phyloP scores from a whole-genome alignment of 2,329 filamentous ascomycete genomes.

The Aspergillus spinulosporus region DNA sequence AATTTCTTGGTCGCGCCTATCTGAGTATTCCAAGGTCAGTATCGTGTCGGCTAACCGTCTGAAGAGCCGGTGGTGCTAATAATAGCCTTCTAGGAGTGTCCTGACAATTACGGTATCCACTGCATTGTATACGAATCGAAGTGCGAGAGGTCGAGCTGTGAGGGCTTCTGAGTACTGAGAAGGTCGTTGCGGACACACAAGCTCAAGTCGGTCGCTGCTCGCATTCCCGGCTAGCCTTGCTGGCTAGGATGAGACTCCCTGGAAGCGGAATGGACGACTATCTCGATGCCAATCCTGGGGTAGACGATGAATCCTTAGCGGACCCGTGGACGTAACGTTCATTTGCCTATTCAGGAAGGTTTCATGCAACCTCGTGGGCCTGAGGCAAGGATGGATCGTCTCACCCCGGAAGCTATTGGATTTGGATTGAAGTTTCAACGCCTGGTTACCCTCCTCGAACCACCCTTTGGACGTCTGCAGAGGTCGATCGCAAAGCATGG shows the following conservation, averaged over 20 bases:
- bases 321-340: not conserved
- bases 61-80: not conserved
- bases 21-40: not conserved
- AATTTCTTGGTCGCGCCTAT: not conserved
- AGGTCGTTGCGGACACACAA: not conserved
- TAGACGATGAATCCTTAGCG: not conserved
- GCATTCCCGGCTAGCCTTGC: not conserved
- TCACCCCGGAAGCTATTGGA: not conserved
- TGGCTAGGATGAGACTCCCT: not conserved
- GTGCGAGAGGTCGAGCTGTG: too few species aligned
- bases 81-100: not conserved
- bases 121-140: not conserved
- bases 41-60: not conserved
- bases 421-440: not conserved
- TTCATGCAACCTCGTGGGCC: not conserved
- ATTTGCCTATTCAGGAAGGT: not conserved
- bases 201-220: not conserved
- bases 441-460: not conserved
- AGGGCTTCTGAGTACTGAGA: too few species aligned
- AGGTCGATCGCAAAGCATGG: not conserved
- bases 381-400: not conserved
- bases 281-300: not conserved
- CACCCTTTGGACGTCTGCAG: not conserved
- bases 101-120: not conserved
- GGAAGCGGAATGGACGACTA: not conserved